phyloP scores from a whole-genome alignment of 306 rosid species.

The Luffa aegyptiaca region DNA sequence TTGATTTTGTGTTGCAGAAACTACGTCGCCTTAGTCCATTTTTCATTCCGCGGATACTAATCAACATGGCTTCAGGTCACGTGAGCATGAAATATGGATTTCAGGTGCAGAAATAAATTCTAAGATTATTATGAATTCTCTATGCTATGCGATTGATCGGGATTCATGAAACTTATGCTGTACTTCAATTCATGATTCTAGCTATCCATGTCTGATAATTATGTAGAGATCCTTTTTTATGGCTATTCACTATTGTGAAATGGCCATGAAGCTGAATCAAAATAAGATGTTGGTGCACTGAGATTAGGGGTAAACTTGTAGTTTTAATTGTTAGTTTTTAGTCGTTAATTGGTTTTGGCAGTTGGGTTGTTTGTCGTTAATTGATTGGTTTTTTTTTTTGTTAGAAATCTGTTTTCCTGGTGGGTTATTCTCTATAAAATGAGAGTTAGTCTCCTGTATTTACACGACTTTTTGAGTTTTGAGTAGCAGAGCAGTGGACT shows the following conservation, averaged over 20 bases:
- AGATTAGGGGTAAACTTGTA: background rate
- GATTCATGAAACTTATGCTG: background rate
- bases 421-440: background rate
- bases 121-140: background rate
- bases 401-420: background rate
- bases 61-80: slow-evolving; percentile 97
- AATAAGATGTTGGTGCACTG: background rate
- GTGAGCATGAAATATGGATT: slow-evolving; percentile 97
- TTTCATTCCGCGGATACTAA: slow-evolving; percentile 84
- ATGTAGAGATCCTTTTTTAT: background rate
- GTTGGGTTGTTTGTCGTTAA: background rate
- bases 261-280: background rate
- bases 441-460: background rate
- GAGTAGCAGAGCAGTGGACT: background rate
- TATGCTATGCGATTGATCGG: background rate
- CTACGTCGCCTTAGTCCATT: slow-evolving; percentile 94
- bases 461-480: background rate
- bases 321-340: background rate
- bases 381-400: no score
- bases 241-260: background rate
- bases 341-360: background rate
- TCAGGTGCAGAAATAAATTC: slow-evolving; percentile 38
- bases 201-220: background rate
- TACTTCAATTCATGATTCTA: background rate
- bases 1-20: slow-evolving; percentile 31